Percentiles rank a stretch among this genome's conserved stretches.
phyloP scores from a whole-genome alignment of 495 filamentous ascomycete species.

The Podospora fimiseda region DNA sequence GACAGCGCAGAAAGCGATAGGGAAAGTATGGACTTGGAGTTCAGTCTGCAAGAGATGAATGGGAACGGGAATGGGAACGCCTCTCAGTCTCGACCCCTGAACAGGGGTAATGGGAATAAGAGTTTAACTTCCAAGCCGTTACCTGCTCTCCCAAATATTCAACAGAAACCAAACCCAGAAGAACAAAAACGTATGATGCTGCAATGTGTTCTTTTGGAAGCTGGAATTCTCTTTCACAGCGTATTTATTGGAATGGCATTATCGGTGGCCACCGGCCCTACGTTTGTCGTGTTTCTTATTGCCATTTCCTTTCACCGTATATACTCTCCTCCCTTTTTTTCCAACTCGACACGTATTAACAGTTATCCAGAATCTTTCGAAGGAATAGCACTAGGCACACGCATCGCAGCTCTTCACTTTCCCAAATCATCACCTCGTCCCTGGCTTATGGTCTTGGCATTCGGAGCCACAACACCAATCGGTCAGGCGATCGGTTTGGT shows the following conservation, averaged over 20 bases:
- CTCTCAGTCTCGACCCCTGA: conserved; percentile 18
- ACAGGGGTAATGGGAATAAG: conserved; percentile 4
- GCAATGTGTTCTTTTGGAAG: conserved; percentile 74
- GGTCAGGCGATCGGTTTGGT: conserved; percentile 84
- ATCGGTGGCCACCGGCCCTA: conserved; percentile 70
- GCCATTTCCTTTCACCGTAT: conserved; percentile 71
- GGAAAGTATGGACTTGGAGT: conserved; percentile 38
- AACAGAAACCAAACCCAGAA: conserved; percentile 29
- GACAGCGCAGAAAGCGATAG: conserved; percentile 27
- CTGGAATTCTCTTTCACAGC: conserved; percentile 80
- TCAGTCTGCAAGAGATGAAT: conserved; percentile 44
- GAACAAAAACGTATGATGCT: conserved; percentile 58
- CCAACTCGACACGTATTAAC: no score
- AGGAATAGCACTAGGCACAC: conserved; percentile 65
- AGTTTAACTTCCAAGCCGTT: conserved; percentile 13
- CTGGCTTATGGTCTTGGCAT: conserved; percentile 94
- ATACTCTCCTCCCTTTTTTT: not conserved
- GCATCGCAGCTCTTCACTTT: conserved; percentile 61
- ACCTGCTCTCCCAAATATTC: conserved; percentile 15
- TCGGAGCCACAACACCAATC: conserved; percentile 83
- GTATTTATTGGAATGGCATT: conserved; percentile 88
- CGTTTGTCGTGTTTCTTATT: conserved; percentile 72
- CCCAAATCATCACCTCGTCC: conserved; percentile 53
- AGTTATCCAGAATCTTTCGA: conserved; percentile 63
- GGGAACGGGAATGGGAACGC: conserved; percentile 14